phyloP scores from a whole-genome alignment of 2,329 filamentous ascomycete species.

The Aspergillus texensis region DNA sequence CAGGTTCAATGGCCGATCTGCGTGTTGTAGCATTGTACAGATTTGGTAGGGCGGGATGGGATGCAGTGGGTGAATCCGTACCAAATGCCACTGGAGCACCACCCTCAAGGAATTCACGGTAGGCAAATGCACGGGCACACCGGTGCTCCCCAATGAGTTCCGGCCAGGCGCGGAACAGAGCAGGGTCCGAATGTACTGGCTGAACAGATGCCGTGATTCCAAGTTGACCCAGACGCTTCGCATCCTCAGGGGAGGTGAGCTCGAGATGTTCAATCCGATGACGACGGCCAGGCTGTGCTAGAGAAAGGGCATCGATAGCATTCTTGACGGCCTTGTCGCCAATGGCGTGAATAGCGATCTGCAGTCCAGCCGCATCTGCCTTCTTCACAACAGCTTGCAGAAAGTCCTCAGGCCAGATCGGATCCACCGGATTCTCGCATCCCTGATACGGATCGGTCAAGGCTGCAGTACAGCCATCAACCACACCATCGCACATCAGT shows the following conservation, averaged over 20 bases:
- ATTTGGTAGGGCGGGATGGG: constrained; percentile 49
- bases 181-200: constrained; percentile 46
- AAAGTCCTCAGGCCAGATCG: constrained; percentile 50
- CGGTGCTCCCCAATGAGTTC: constrained; percentile 48
- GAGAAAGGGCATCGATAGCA: constrained; percentile 50
- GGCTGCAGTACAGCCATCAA: constrained; percentile 56
- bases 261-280: constrained; percentile 58
- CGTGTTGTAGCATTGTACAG: constrained; percentile 55
- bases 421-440: constrained; percentile 45
- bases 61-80: constrained; percentile 53
- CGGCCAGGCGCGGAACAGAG: constrained; percentile 53
- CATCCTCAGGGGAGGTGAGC: constrained; percentile 51
- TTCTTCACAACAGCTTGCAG: constrained; percentile 48
- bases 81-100: constrained; percentile 52
- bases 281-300: constrained; percentile 43
- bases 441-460: constrained; percentile 50
- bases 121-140: constrained; percentile 53
- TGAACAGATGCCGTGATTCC: constrained; percentile 50
- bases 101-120: constrained; percentile 52
- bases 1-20: constrained; percentile 46
- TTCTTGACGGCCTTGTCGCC: constrained; percentile 52
- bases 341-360: constrained; percentile 56
- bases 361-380: constrained; percentile 48
- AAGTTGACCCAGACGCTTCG: constrained; percentile 48
- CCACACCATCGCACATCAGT: constrained; percentile 53